Evolutionary conservation across 116 monocot species (phyloP).

Genomic region (Posidonia oceanica): DNA sequence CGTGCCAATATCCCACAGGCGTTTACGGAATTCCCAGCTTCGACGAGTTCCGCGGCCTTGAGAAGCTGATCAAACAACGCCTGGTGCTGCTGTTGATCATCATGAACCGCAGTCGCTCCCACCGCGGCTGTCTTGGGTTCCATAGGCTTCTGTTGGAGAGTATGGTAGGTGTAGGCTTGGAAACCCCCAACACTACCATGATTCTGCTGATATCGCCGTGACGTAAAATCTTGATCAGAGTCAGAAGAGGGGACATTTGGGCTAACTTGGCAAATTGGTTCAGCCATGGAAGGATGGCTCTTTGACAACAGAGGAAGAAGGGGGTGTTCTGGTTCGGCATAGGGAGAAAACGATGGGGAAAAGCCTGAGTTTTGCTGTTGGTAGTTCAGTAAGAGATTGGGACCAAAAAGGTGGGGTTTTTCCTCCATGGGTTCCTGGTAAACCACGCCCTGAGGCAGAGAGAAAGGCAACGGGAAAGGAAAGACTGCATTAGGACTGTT

Average conservation of each 20-base stretch:
- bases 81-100: constrained; percentile 30
- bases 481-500: constrained; percentile 3
- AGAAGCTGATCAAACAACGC: constrained; percentile 56
- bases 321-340: neutral
- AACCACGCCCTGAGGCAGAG: constrained; percentile 7
- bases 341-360: constrained; percentile 13
- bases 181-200: too few species aligned
- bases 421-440: constrained; percentile 28
- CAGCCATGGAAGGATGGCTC: constrained; percentile 23
- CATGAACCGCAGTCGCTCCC: neutral
- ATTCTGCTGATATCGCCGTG: neutral
- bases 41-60: constrained; percentile 59
- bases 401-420: constrained; percentile 13
- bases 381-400: constrained; percentile 4
- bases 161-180: too few species aligned
- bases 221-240: neutral
- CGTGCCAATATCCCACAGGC: constrained; percentile 99
- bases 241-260: constrained; percentile 2
- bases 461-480: constrained; percentile 3
- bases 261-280: neutral
- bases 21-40: constrained; percentile 44
- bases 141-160: too few species aligned
- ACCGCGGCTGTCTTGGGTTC: too few species aligned
- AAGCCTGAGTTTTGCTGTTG: constrained; percentile 14
- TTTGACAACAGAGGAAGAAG: constrained; percentile 25